Conservation (phyloP, 1,284 basidiomycete genomes). For the Kalmanozyma brasiliensis region DNA sequence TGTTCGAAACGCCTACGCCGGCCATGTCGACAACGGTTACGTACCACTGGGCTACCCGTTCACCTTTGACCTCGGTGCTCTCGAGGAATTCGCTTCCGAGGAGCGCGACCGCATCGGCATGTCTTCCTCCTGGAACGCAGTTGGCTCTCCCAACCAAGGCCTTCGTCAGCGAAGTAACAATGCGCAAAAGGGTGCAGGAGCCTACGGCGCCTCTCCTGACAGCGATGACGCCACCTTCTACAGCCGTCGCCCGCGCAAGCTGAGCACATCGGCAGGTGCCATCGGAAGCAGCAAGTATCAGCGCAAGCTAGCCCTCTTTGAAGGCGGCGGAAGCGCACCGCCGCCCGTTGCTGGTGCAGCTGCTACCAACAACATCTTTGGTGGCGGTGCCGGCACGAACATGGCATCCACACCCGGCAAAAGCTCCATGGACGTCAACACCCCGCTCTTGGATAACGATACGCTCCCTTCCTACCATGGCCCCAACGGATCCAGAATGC, state of each 20-base stretch:
- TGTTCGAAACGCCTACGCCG: constrained; percentile 18
- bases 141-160: constrained; percentile 21
- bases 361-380: constrained; percentile 68
- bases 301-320: constrained; percentile 91
- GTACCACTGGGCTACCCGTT: constrained; percentile 62
- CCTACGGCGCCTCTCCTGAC: constrained; percentile 58
- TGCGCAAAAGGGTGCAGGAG: constrained; percentile 26
- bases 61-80: constrained; percentile 60
- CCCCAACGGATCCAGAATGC: constrained; percentile 46
- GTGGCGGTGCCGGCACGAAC: constrained; percentile 50
- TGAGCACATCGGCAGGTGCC: constrained; percentile 40
- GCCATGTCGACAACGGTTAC: constrained; percentile 18
- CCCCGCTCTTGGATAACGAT: constrained; percentile 66
- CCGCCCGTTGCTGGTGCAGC: constrained; percentile 53
- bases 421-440: constrained; percentile 58
- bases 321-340: constrained; percentile 72
- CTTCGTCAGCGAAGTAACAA: constrained; percentile 33
- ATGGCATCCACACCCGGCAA: constrained; percentile 6
- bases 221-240: constrained; percentile 65
- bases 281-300: constrained; percentile 70
- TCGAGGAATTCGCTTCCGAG: constrained; percentile 61
- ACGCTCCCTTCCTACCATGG: constrained; percentile 67
- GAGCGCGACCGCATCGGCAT: constrained; percentile 59
- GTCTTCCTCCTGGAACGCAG: constrained; percentile 24
- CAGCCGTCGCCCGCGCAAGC: constrained; percentile 60